Evolutionary conservation across 805 yeast genomes (phyloP).

Genomic region (Saccharomycopsis olivae): DNA sequence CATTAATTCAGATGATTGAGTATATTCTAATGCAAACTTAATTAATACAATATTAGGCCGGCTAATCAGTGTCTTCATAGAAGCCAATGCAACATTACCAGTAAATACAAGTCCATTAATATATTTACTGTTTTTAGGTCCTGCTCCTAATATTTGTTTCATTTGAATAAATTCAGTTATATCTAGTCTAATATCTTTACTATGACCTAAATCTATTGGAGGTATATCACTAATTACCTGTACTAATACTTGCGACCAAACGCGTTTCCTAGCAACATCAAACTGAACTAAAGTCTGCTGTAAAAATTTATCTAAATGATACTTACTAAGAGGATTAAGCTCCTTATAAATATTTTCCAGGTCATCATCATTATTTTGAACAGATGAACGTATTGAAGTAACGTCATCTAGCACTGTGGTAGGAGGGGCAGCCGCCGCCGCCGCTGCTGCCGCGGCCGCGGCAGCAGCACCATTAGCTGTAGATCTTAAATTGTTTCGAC

Average conservation of each 20-base stretch:
- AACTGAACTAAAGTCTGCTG: conserved; percentile 12
- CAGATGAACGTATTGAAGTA: background rate
- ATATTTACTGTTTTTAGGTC: conserved; percentile 44
- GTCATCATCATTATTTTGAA: background rate
- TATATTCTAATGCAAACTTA: conserved; percentile 83
- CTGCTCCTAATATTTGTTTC: conserved; percentile 74
- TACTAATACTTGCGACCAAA: conserved; percentile 52
- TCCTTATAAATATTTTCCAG: conserved; percentile 7
- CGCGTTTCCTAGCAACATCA: conserved; percentile 12
- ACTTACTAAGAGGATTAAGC: conserved; percentile 3
- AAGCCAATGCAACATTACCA: conserved; percentile 65
- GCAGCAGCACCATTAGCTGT: background rate
- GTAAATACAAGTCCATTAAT: conserved; percentile 80
- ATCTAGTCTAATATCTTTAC: conserved; percentile 56
- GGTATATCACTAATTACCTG: conserved; percentile 45
- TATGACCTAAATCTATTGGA: conserved; percentile 46
- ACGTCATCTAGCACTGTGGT: background rate
- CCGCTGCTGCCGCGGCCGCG: too few relatives aligned
- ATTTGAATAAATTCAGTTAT: conserved; percentile 82
- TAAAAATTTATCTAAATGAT: conserved; percentile 6
- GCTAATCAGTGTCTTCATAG: conserved; percentile 55
- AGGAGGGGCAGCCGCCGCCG: too few relatives aligned
- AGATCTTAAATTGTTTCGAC: background rate
- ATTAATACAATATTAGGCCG: conserved; percentile 73
- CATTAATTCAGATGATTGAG: conserved; percentile 56